Percentiles rank a stretch among this genome's conserved stretches.
Evolutionary conservation across 192 early-diverging fungal species (phyloP).

Genomic region (Umbelopsis isabellina): DNA sequence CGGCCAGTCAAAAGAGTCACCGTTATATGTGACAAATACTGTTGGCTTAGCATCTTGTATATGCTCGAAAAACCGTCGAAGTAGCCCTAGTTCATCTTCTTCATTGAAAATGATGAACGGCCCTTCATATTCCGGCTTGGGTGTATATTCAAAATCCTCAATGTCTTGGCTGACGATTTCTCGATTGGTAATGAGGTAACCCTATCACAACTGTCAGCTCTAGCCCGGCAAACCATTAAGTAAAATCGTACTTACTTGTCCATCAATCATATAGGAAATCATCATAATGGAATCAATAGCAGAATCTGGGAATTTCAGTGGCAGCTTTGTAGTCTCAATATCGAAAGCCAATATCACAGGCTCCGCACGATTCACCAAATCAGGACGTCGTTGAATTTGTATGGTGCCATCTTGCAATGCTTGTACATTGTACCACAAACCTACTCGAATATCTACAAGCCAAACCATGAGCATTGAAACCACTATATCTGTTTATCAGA

Average conservation of each 20-base stretch:
- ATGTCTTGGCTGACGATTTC: slow-evolving; percentile 96
- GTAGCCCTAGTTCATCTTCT: slow-evolving; percentile 73
- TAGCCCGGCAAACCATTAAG: neutral
- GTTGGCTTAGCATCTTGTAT: slow-evolving; percentile 81
- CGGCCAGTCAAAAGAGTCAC: slow-evolving; percentile 99
- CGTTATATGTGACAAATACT: slow-evolving; percentile 97
- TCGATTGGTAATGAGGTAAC: slow-evolving; percentile 96
- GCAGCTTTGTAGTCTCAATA: slow-evolving; percentile 98
- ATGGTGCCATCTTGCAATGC: slow-evolving; percentile 63
- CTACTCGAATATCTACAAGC: slow-evolving; percentile 84
- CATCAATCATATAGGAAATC: slow-evolving; percentile 99
- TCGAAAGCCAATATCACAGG: slow-evolving; percentile 95
- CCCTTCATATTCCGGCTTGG: slow-evolving; percentile 94
- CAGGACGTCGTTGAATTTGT: slow-evolving; percentile 63
- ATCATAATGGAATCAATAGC: slow-evolving; percentile 95
- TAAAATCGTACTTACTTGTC: slow-evolving; percentile 61
- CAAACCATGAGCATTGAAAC: neutral
- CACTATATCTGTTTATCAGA: neutral
- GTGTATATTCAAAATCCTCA: slow-evolving; percentile 97
- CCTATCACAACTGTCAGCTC: slow-evolving; percentile 48
- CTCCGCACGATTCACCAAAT: slow-evolving; percentile 91
- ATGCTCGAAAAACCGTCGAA: slow-evolving; percentile 92
- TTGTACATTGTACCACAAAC: slow-evolving; percentile 89
- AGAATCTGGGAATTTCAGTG: slow-evolving; percentile 96
- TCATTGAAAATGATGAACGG: slow-evolving; percentile 98